Evolutionary conservation across 2,329 filamentous ascomycete genomes (phyloP), one percentile per base, ranked within the genome.

Genomic region (Ophiostoma piceae): DNA sequence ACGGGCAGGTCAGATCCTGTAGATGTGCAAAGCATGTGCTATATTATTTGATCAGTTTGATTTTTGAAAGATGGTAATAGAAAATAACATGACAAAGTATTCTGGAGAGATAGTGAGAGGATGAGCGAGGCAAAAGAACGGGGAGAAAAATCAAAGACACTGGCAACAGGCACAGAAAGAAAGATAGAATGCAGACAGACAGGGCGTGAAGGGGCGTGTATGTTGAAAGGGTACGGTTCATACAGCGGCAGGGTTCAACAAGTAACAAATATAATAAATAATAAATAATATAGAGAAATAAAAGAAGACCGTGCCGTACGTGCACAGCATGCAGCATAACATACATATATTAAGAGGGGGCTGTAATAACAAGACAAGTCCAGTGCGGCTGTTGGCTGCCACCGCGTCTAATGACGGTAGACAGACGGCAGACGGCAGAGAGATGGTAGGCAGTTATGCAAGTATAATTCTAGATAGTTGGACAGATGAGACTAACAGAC

Each of bases 361-460:
- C 54, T 60, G 57, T 39, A 54, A 62, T 51, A 51, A 57, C 16
- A 26, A 26, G 64, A 37, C 9, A 51, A 43, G 68, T 69, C n/a
- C 47, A 67, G 57, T 67, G 62, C 68, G 64, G 68, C 68, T 69
- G 64, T 67, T 69, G 26, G 68, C 43, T 47, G 2, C 43, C 43
- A 47, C 43, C 43, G 43, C 43, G 43, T 8, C 43, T 47, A 47
- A 47, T 9, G 43, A 47, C 43, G 43, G 43, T n/a, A 47, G 43
- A n/a, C 43, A 47, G 43, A n/a, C 43, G 16, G 43, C 19, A 29
- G 51, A 16, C n/a, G 51, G 51, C 16, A 26, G 51, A 57, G n/a
- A 57, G 51, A 8, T 8, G 9, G 22, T 5, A 26, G 51, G 47
- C 47, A 19, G 7, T 29, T 57, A 57, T 57, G 51, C 51, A 57